Evolutionary conservation across 2,329 filamentous ascomycete species (phyloP), one percentile per base, ranked within the genome.

Genomic region (Aspergillus arachidicola): DNA sequence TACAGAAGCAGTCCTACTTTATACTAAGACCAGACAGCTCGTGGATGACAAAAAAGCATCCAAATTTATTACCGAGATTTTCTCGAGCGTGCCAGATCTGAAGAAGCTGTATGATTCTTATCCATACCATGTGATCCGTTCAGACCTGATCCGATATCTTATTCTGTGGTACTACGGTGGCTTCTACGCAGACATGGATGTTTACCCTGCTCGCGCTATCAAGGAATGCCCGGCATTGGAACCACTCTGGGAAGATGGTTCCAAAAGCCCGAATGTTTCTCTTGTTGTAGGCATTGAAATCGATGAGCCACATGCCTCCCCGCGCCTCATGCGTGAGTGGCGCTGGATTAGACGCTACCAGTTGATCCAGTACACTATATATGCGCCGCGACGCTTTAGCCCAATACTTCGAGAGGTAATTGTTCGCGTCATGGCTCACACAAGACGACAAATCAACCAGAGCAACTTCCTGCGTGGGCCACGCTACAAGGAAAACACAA

Each of bases 51-150:
- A 68, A 36, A 68, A 68, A 67, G 75, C 74, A 0, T 63, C 69
- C 16, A 64, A 70, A 36, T 74, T 75, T 51, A 64, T 76, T 1
- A 63, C 69, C 6, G 63, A 67, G 32, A 70, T 71, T 41, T 64
- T 76, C 6, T 64, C 68, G 4, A 64, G 70, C 6, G 62, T 76
- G 3, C 75, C 75, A 4, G 72, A 72, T 4, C 68, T 77, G 9
- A 63, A 65, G 21, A 62, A 48, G 1, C 34, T 72, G 4, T 77
- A 75, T 62, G 64, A 71, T 36, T 71, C 72, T 43, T 77, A 76
- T 36, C 75, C 75, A 0, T 67, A 89, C 79, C 16, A 83, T 77
- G 65, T 85, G 73, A 63, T 82, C 74, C 6, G 86, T 82, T 46
- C 87, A 81, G 48, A 89, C 75, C 26, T 80, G 67, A 65, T 80